Conservation (phyloP, 805 yeast genomes). For the Cyberlindnera nakhonratchasimensis region DNA sequence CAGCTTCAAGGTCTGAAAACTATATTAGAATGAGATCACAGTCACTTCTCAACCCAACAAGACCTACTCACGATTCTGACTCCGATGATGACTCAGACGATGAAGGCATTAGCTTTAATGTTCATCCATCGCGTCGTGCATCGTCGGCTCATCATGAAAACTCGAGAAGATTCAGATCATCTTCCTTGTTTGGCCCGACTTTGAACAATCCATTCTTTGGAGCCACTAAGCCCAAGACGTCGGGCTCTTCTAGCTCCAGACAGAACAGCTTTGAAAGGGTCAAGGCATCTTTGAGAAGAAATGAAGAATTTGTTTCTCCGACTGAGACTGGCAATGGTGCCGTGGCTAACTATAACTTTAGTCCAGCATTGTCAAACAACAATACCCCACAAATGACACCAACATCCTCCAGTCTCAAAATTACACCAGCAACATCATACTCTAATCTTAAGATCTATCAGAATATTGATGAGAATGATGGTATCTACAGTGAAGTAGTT, state of each 20-base stretch:
- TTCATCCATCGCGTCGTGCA: conserved; percentile 15
- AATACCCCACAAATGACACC: conserved; percentile 8
- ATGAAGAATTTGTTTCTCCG: conserved; percentile 16
- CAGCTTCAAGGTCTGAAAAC: conserved; percentile 15
- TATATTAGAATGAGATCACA: conserved; percentile 24
- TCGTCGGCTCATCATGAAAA: conserved; percentile 6
- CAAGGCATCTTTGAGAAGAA: conserved; percentile 12
- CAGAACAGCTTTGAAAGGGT: conserved; percentile 17
- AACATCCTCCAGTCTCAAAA: conserved; percentile 2
- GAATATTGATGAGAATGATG: conserved; percentile 29
- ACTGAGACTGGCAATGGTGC: conserved; percentile 1
- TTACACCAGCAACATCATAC: conserved; percentile 8
- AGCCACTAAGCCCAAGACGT: not conserved
- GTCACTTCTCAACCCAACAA: conserved; percentile 18
- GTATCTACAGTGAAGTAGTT: conserved; percentile 14
- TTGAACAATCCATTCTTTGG: conserved; percentile 23
- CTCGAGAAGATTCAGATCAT: conserved; percentile 27
- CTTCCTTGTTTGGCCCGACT: conserved; percentile 27
- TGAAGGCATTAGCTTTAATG: conserved; percentile 29
- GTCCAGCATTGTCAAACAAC: not conserved
- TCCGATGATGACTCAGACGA: conserved; percentile 18
- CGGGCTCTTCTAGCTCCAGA: conserved; percentile 3
- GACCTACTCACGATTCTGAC: conserved; percentile 13
- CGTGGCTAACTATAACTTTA: not conserved
- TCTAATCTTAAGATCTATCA: conserved; percentile 14